Percentiles rank a stretch among this genome's conserved stretches.
phyloP scores from a whole-genome alignment of 2,329 filamentous ascomycete species.

The Arthrobotrys pseudoclavata region DNA sequence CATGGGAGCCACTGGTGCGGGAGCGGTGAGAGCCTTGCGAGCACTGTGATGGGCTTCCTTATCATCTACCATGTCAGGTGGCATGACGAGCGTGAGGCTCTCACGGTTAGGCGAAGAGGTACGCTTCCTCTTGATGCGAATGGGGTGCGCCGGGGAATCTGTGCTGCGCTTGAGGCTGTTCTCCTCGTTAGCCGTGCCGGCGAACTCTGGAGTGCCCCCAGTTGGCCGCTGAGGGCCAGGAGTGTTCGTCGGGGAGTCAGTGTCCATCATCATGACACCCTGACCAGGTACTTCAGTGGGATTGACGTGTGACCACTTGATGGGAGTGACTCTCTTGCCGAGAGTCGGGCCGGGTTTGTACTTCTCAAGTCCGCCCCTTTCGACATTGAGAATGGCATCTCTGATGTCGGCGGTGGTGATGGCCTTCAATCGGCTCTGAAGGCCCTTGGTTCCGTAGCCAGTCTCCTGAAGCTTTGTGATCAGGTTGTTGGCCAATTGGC shows the following conservation, averaged over 20 bases:
- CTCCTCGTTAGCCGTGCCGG: neutral
- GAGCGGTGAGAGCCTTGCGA: neutral
- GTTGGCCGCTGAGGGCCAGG: neutral
- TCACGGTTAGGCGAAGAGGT: conserved; percentile 35
- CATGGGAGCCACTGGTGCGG: neutral
- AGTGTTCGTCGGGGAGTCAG: conserved; percentile 8
- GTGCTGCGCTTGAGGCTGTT: conserved; percentile 34
- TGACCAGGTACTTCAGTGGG: neutral
- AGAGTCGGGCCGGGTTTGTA: conserved; percentile 37
- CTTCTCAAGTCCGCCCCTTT: conserved; percentile 37
- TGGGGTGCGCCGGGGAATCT: conserved; percentile 24
- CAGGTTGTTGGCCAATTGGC: conserved; percentile 43
- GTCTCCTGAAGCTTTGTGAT: conserved; percentile 54
- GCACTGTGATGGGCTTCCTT: neutral
- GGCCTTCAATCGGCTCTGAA: conserved; percentile 45
- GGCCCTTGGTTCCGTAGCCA: conserved; percentile 39
- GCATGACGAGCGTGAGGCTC: conserved; percentile 37
- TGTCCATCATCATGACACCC: neutral
- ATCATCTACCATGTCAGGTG: conserved; percentile 1
- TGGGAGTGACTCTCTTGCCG: conserved; percentile 42
- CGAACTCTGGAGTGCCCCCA: conserved; percentile 3
- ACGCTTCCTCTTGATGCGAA: conserved; percentile 42
- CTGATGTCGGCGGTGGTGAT: conserved; percentile 34
- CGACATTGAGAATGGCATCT: conserved; percentile 38
- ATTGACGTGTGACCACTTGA: conserved; percentile 32